These are phyloP conservation scores for Apium graveolens DNA, from an alignment of 129 eudicot genomes.

Conservation along the genomic window DNA sequence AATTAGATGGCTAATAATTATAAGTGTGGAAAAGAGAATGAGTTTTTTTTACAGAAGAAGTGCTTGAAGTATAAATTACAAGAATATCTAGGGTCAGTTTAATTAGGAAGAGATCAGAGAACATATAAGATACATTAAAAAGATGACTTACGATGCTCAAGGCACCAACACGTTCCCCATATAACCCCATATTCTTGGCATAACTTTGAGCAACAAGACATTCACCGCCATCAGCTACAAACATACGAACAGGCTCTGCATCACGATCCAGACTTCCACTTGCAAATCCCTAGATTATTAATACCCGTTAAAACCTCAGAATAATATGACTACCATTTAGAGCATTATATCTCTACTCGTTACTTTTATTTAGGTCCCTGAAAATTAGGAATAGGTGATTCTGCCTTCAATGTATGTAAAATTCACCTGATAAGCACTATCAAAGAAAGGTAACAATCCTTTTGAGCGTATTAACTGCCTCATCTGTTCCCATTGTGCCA, in stretches of 20 bases:
- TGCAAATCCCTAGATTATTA: conserved; percentile 70
- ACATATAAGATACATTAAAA: neutral
- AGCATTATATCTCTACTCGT: neutral
- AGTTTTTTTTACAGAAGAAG: neutral
- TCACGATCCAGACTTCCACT: conserved; percentile 84
- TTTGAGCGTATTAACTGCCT: conserved; percentile 75
- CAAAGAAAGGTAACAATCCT: conserved; percentile 79
- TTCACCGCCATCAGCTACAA: conserved; percentile 91
- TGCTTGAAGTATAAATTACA: neutral
- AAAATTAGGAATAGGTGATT: neutral
- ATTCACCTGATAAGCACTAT: conserved; percentile 91
- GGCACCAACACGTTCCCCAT: conserved; percentile 98
- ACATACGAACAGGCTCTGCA: conserved; percentile 84
- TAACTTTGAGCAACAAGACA: conserved; percentile 90
- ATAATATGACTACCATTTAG: neutral
- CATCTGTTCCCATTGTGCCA: conserved; percentile 80
- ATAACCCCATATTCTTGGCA: conserved; percentile 90
- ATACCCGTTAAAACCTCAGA: neutral
- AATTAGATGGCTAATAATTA: neutral
- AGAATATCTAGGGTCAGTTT: neutral
- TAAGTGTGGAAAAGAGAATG: neutral
- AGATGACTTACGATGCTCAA: conserved; percentile 67
- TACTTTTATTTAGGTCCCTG: neutral
- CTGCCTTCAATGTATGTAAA: neutral
- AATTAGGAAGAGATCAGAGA: neutral